Conservation (phyloP, 1,284 basidiomycete genomes). For the Coniophora puteana region DNA sequence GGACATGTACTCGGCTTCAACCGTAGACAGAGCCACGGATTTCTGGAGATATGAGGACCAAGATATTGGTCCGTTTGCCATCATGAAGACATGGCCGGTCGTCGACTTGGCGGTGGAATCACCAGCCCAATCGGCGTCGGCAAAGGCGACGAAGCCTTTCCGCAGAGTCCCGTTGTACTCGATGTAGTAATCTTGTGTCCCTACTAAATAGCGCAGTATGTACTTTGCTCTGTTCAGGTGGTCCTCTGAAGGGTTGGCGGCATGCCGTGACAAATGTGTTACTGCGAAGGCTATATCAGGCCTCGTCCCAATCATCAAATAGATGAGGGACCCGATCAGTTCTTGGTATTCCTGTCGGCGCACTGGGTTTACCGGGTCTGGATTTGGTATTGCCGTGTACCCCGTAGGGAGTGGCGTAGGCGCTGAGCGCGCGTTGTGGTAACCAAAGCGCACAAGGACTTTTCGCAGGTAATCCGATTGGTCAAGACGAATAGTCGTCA, state of each 20-base stretch:
- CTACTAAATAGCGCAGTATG: too few relatives aligned
- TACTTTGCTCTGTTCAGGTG: too few relatives aligned
- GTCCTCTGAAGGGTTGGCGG: conserved; percentile 3
- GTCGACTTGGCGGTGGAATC: too few relatives aligned
- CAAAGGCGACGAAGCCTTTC: background rate
- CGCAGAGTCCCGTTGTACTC: conserved; percentile 7
- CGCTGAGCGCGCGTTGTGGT: conserved; percentile 12
- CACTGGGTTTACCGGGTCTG: conserved; percentile 6
- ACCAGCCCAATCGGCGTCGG: background rate
- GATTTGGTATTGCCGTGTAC: conserved; percentile 5
- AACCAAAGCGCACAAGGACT: conserved; percentile 11
- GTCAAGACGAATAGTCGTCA: too few relatives aligned
- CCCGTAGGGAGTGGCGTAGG: conserved; percentile 14
- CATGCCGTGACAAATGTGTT: conserved; percentile 5
- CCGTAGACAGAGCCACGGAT: too few relatives aligned
- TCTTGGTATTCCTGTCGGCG: conserved; percentile 18
- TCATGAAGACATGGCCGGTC: too few relatives aligned
- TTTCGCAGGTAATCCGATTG: conserved; percentile 15
- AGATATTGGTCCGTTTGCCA: too few relatives aligned
- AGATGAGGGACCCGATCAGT: conserved; percentile 28
- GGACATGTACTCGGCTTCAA: too few relatives aligned
- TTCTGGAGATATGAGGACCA: too few relatives aligned
- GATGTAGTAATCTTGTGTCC: conserved; percentile 7
- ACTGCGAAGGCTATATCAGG: conserved; percentile 28
- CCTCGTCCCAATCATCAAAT: conserved; percentile 27